Percentiles rank a stretch among this genome's conserved stretches.
These are phyloP conservation scores for Lumnitzera littorea DNA, from an alignment of 345 rosid species.

Conservation along the genomic window DNA sequence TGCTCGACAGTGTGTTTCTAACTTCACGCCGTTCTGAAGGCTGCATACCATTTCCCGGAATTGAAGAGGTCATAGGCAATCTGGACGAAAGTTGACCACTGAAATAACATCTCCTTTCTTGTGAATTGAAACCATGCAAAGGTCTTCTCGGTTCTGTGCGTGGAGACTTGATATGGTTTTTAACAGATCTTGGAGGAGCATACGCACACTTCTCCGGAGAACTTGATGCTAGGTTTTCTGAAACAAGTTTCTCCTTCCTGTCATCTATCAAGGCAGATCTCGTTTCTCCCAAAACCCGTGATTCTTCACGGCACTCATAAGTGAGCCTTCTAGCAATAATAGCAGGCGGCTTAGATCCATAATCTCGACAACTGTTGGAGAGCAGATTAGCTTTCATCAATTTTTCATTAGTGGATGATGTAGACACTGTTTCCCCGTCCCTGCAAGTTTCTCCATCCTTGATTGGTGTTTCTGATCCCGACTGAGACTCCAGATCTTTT, in stretches of 20 bases:
- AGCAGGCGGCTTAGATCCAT: too few species aligned
- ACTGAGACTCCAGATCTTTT: slow-evolving; percentile 25
- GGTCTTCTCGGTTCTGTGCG: slow-evolving; percentile 34
- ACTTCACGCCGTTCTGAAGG: too few species aligned
- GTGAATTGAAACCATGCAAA: not conserved
- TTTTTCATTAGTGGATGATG: slow-evolving; percentile 1
- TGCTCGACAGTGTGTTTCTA: too few species aligned
- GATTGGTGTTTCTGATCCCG: slow-evolving; percentile 4
- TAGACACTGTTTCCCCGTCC: not conserved
- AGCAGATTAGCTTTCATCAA: too few species aligned
- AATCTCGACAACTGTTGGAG: too few species aligned
- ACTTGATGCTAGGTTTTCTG: not conserved
- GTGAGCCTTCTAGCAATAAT: too few species aligned
- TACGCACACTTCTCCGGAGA: not conserved
- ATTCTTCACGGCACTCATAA: too few species aligned
- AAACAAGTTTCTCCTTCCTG: slow-evolving; percentile 17
- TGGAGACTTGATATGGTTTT: slow-evolving; percentile 16
- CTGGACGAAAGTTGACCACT: slow-evolving; percentile 11
- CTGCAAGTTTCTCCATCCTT: slow-evolving; percentile 3
- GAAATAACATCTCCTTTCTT: slow-evolving; percentile 13
- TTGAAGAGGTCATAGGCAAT: too few species aligned
- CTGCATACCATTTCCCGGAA: too few species aligned
- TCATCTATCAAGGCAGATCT: slow-evolving; percentile 2
- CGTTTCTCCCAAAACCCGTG: slow-evolving; percentile 1
- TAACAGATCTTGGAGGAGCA: slow-evolving; percentile 22